These are phyloP conservation scores for Candida nonsorbophila DNA, from an alignment of 805 yeast genomes.

Conservation along the genomic window DNA sequence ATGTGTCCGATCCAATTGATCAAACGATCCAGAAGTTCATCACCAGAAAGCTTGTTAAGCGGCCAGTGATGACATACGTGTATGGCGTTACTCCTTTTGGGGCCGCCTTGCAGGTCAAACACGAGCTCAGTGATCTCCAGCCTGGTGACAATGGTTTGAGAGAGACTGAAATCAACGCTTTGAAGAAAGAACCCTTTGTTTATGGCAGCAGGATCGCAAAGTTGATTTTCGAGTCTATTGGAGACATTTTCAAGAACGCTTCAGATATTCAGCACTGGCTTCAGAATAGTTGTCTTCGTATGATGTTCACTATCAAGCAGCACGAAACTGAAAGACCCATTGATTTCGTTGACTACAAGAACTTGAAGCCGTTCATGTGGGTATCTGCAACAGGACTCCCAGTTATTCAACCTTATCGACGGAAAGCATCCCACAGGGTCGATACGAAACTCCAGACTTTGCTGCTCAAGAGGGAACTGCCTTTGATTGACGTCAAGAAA, in stretches of 20 bases:
- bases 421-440: conserved; percentile 8
- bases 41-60: conserved; percentile 30
- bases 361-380: conserved; percentile 37
- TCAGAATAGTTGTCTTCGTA: conserved; percentile 21
- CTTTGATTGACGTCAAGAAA: conserved; percentile 9
- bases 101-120: conserved; percentile 26
- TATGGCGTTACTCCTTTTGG: conserved; percentile 39
- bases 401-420: conserved; percentile 30
- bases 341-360: conserved; percentile 15
- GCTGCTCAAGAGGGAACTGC: conserved; percentile 1
- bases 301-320: conserved; percentile 18
- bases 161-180: too few relatives aligned
- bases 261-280: conserved; percentile 32
- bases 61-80: conserved; percentile 42
- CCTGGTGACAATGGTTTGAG: conserved; percentile 1
- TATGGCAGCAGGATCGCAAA: conserved; percentile 14
- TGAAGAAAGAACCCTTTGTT: neutral
- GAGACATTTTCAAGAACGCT: conserved; percentile 28
- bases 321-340: conserved; percentile 2
- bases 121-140: conserved; percentile 6
- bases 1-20: conserved; percentile 9
- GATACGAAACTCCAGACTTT: conserved; percentile 18
- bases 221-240: conserved; percentile 18
- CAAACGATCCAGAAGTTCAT: conserved; percentile 12
- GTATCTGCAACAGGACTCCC: conserved; percentile 37